These are phyloP conservation scores for Tetracentron sinense DNA, from an alignment of 164 flowering plant species.

Conservation along the genomic window DNA sequence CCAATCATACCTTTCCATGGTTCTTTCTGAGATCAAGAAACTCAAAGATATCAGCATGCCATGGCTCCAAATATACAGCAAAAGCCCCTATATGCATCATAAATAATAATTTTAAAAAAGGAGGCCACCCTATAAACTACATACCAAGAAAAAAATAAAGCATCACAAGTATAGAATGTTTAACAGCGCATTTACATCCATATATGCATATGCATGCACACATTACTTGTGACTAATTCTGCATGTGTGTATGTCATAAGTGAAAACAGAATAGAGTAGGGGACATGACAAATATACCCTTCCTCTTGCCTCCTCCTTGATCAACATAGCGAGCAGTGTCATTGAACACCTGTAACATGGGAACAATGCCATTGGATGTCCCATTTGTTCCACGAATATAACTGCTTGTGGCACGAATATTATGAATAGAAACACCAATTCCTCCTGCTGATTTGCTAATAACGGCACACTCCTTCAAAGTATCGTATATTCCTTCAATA, in stretches of 20 bases:
- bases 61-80: conserved; percentile 98
- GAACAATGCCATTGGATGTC: conserved; percentile 76
- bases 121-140: not conserved
- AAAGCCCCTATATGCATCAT: conserved; percentile 74
- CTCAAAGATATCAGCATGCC: conserved; percentile 98
- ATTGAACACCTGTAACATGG: conserved; percentile 80
- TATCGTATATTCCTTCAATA: conserved; percentile 80
- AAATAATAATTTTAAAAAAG: not conserved
- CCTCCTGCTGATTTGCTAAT: conserved; percentile 86
- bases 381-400: conserved; percentile 88
- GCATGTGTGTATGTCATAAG: no score
- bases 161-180: not conserved
- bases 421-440: conserved; percentile 77
- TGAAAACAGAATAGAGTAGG: no score
- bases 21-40: conserved; percentile 91
- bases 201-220: no score
- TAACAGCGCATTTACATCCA: not conserved
- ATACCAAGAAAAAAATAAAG: not conserved
- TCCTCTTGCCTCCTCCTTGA: conserved; percentile 90
- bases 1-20: conserved; percentile 80
- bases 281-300: conserved; percentile 39
- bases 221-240: no score
- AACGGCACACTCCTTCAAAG: conserved; percentile 77
- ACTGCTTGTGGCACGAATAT: conserved; percentile 78
- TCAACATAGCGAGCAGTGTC: conserved; percentile 89